A percentile compares a stretch with the other conserved stretches of the same genome.
Conservation (phyloP, 2,329 filamentous ascomycete genomes). For the Penicillium polonicum region DNA sequence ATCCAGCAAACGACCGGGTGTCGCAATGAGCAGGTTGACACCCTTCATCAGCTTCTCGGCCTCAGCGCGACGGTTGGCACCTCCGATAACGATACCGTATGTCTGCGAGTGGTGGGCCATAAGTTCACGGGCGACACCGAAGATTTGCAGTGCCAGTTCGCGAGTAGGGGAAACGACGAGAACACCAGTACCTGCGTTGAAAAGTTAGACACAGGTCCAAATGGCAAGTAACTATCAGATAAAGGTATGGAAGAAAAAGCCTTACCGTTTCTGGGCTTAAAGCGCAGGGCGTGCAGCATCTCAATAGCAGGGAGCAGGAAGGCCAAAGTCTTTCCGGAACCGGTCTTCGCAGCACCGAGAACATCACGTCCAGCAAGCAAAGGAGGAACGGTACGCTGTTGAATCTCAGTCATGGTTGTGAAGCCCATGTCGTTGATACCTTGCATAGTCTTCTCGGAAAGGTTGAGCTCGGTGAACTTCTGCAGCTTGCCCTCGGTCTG, state of each 20-base stretch:
- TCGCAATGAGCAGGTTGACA: slow-evolving; percentile 91
- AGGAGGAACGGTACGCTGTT: slow-evolving; percentile 81
- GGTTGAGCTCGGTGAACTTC: slow-evolving; percentile 75
- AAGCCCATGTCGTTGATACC: slow-evolving; percentile 92
- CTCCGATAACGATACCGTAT: slow-evolving; percentile 93
- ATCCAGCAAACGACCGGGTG: slow-evolving; percentile 87
- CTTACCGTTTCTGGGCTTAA: slow-evolving; percentile 84
- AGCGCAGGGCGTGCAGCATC: slow-evolving; percentile 83
- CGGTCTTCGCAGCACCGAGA: slow-evolving; percentile 92
- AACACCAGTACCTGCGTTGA: slow-evolving; percentile 67
- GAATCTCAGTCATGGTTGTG: slow-evolving; percentile 93
- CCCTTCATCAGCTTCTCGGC: slow-evolving; percentile 92
- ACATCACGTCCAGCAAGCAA: slow-evolving; percentile 87
- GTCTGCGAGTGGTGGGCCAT: slow-evolving; percentile 94
- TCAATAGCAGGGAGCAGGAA: slow-evolving; percentile 94
- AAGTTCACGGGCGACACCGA: slow-evolving; percentile 88
- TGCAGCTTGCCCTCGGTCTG: slow-evolving; percentile 61
- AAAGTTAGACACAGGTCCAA: slow-evolving; percentile 7
- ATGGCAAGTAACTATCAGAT: background rate
- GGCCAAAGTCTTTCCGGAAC: slow-evolving; percentile 90
- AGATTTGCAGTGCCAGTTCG: slow-evolving; percentile 93
- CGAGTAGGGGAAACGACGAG: slow-evolving; percentile 91
- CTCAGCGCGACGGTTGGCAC: slow-evolving; percentile 85
- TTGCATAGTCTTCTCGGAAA: slow-evolving; percentile 85
- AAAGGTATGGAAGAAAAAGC: background rate